These are phyloP conservation scores for Zasmidium cellare DNA, from an alignment of 2,329 filamentous ascomycete genomes.

Conservation along the genomic window DNA sequence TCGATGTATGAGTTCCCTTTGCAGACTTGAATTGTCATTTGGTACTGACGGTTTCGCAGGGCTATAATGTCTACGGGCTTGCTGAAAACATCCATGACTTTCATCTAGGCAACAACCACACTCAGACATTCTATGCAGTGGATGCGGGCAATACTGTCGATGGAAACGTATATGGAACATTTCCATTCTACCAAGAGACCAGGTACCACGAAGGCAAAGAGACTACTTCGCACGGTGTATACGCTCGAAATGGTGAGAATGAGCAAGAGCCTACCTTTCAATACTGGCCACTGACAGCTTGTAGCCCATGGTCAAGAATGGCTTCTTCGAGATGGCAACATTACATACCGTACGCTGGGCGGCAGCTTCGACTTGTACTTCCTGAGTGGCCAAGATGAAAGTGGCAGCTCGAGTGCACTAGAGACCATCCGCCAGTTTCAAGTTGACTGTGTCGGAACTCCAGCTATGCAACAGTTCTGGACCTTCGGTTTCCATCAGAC, in stretches of 20 bases:
- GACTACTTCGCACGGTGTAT: conserved; percentile 31
- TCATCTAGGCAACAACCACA: conserved; percentile 29
- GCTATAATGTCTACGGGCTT: conserved; percentile 33
- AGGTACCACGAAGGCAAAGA: conserved; percentile 25
- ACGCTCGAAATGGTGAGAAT: conserved; percentile 27
- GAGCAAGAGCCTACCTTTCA: no score
- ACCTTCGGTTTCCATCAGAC: conserved; percentile 81
- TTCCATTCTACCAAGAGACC: conserved; percentile 36
- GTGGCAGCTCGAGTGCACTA: conserved; percentile 35
- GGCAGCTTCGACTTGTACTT: conserved; percentile 70
- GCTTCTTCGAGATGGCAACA: conserved; percentile 26
- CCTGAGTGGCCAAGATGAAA: conserved; percentile 56
- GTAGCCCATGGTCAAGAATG: conserved; percentile 34
- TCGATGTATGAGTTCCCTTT: neutral
- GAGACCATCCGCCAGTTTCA: conserved; percentile 15
- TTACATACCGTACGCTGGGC: conserved; percentile 34
- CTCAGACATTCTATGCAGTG: conserved; percentile 33
- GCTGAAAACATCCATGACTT: conserved; percentile 31
- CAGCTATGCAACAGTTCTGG: conserved; percentile 78
- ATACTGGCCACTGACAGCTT: no score
- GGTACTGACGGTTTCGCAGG: no score
- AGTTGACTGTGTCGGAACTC: conserved; percentile 63
- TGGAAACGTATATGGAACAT: conserved; percentile 31
- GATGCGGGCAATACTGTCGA: conserved; percentile 26
- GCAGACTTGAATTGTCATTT: no score